Percentiles rank a stretch among this genome's conserved stretches.
phyloP scores from a whole-genome alignment of 2,329 filamentous ascomycete species.

The Sporothrix luriei region DNA sequence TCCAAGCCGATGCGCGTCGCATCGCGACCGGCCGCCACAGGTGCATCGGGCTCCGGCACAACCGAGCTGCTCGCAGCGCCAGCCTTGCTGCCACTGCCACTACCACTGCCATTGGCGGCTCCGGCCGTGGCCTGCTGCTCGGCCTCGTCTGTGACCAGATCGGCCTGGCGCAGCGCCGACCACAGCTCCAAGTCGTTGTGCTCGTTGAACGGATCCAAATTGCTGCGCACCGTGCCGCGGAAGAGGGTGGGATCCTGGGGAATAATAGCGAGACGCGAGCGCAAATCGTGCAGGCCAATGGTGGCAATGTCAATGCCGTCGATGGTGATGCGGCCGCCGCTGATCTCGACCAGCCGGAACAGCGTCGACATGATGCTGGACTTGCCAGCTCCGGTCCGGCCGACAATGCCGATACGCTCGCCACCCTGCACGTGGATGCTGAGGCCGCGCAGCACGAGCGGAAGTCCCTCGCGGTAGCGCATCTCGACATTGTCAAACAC shows the following conservation, averaged over 20 bases:
- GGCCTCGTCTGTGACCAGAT: constrained; percentile 59
- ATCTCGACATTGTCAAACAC: constrained; percentile 74
- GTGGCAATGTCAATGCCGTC: constrained; percentile 71
- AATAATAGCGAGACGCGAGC: constrained; percentile 77
- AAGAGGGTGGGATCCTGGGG: constrained; percentile 84
- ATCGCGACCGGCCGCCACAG: constrained; percentile 36
- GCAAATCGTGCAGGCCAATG: constrained; percentile 73
- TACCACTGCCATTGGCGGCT: constrained; percentile 10
- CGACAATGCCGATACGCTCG: constrained; percentile 79
- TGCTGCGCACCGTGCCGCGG: constrained; percentile 75
- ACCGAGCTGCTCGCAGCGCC: neutral
- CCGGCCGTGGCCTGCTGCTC: constrained; percentile 36
- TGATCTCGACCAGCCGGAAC: constrained; percentile 73
- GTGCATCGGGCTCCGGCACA: neutral
- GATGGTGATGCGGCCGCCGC: constrained; percentile 63
- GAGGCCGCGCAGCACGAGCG: constrained; percentile 71
- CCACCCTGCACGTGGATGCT: constrained; percentile 72
- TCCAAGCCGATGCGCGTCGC: constrained; percentile 74
- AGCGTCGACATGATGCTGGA: constrained; percentile 81
- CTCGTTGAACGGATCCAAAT: constrained; percentile 79
- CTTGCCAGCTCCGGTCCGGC: constrained; percentile 80
- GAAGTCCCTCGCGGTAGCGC: constrained; percentile 72
- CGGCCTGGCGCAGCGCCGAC: constrained; percentile 75
- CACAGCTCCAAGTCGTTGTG: constrained; percentile 77
- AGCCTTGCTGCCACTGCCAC: neutral